Evolutionary conservation across 1,284 basidiomycete genomes (phyloP).

Genomic region (Tylopilus sp.): DNA sequence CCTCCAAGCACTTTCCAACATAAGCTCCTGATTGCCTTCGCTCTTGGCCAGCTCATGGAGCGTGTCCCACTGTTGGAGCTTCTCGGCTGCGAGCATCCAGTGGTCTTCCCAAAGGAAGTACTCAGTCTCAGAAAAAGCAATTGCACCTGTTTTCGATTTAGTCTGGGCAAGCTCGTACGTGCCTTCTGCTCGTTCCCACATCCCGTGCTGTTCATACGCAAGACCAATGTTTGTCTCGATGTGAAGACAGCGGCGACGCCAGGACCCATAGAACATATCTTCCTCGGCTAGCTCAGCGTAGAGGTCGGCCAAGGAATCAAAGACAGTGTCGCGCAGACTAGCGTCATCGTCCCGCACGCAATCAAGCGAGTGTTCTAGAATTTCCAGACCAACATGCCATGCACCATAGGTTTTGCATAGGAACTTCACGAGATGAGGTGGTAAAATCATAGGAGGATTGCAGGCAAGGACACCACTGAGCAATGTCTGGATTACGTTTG

Average conservation of each 20-base stretch:
- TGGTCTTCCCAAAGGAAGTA: slow-evolving; percentile 99
- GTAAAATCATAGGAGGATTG: slow-evolving; percentile 82
- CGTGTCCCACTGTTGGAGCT: slow-evolving; percentile 97
- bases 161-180: slow-evolving; percentile 91
- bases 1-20: slow-evolving; percentile 96
- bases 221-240: slow-evolving; percentile 91
- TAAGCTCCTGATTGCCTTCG: slow-evolving; percentile 89
- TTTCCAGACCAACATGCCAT: slow-evolving; percentile 91
- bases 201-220: slow-evolving; percentile 94
- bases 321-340: slow-evolving; percentile 78
- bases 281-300: slow-evolving; percentile 97
- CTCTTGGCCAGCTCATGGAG: slow-evolving; percentile 89
- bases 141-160: slow-evolving; percentile 77
- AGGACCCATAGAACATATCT: slow-evolving; percentile 96
- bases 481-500: slow-evolving; percentile 93
- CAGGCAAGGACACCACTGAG: slow-evolving; percentile 84
- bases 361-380: slow-evolving; percentile 79
- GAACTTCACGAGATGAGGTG: slow-evolving; percentile 95
- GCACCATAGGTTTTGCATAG: slow-evolving; percentile 95
- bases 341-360: slow-evolving; percentile 79
- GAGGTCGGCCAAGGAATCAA: slow-evolving; percentile 90
- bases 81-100: slow-evolving; percentile 95
- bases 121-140: slow-evolving; percentile 94
- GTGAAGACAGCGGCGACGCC: slow-evolving; percentile 86
- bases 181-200: slow-evolving; percentile 92